Evolutionary conservation across 2,329 filamentous ascomycete species (phyloP), one percentile per base, ranked within the genome.

Genomic region (Annulohypoxylon truncatum): DNA sequence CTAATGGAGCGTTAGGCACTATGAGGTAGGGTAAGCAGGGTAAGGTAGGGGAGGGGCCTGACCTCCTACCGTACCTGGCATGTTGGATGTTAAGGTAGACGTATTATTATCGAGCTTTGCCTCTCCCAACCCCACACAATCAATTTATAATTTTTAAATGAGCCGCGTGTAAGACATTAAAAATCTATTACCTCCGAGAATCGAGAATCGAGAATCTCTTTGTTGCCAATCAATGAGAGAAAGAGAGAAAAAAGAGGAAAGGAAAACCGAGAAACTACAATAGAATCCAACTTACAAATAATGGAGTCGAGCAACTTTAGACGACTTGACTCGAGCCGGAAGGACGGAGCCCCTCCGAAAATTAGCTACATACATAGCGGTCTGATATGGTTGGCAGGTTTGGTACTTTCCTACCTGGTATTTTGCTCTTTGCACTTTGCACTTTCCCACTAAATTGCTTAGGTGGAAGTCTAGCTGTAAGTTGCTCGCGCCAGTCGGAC

Each of bases 41-140:
- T 54, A 40, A 46, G 38, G 24, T 31, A 4, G 18, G 55, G 33
- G 24, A 33, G 29, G 51, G 15, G 44, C 33, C 47, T 51, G 46
- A 63, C 40, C 57, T 68, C 66, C 59, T 68, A 66, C 66, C 59
- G 62, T 63, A 66, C 66, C 63, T 64, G 66, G 59, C 63, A 66
- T 58, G 38, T 10, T 56, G 38, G 57, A 42, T 29, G 61, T 58
- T 44, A 53, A 67, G 29, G 20, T n/a, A 47, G 51, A 64, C 50
- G 44, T 61, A 56, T 64, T 61, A 58, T 57, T 48, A 42, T 64
- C 31, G 29, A 57, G 15, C n/a, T 55, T 62, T 61, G 22, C 48
- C 22, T 24, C 42, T 56, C 52, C 15, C 9, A 38, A 67, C 57
- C 61, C 61, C 56, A 64, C 61, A 65, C 61, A 22, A 42, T 62